Base-by-base conservation (phyloP, 306 rosid species). In the Sphenostylis stenocarpa region DNA sequence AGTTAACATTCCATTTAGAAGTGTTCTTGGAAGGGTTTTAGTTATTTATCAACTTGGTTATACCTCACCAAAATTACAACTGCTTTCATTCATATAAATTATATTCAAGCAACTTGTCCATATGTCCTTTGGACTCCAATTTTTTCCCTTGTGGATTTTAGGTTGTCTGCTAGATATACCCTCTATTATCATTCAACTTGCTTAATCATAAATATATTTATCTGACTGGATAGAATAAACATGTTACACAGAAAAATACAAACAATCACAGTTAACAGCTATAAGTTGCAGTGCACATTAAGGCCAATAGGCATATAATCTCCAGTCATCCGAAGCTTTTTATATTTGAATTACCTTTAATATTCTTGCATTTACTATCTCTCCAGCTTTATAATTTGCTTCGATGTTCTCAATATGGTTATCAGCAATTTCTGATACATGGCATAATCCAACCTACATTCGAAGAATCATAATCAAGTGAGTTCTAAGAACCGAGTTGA, bases 401-500 rank as follows among this genome's bases (percentile, higher is more conserved):
- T 90, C 93, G 63, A 92, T 72, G 78, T 70, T 85, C 43, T 90
- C 91, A 55, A 86, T 39, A 57, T 36, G 86, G 74, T 86, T 77
- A 78, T 88, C 97, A 58, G 97, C 87, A 86, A 95, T 79, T 87
- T 95, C 97, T 15, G 97, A 92, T 15, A 84, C 33, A 67, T 95
- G 99, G 88, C 99, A 95, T 72, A 90, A 77, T 55, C 99, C 99
- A 82, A 92, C 97, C 98, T 94, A 80, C 65, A 69, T 11, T 65
- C 60, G 24, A 78, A 77, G 53, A 20, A 73, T 28, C 55, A 66
- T 15, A 75, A 64, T 17, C 64, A 52, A 62, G 61, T 71, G 64
- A 79, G 80, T 26, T 49, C 14, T 65, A 15, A 70, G 31, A 70
- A 79, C 66, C 52, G 5, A 60, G 29, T 47, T 73, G 26, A 29